Evolutionary conservation across 331 rosid genomes (phyloP), one percentile per base, ranked within the genome.

Genomic region (Rhamnella rubrinervis): DNA sequence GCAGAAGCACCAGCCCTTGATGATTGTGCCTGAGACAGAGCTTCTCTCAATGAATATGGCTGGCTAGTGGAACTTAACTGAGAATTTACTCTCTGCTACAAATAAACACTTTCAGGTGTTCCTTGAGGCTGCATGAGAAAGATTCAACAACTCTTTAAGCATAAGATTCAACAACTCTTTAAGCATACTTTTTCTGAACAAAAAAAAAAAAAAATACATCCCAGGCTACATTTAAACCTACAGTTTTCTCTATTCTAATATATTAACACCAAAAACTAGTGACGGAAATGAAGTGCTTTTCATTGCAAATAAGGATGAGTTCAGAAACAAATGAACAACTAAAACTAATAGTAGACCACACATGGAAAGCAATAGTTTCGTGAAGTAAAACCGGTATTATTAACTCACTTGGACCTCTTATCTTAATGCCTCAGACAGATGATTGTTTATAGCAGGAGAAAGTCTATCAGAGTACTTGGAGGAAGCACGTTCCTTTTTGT

Each of bases 41-140:
- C 98, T 84, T 93, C 98, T 85, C 98, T 88, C 80, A 93, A 85
- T 77, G 98, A 91, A 81, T 93, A 93, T 49, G 98, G 98, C 98
- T 23, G 23, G 23, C 23, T 23, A 23, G 23, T 0, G 23, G 23
- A 23, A 23, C 23, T 23, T 23, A 23, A 23, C 23, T 23, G 23
- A 23, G 23, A 23, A 23, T 23, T 23, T 23, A 23, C 23, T 23
- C 23, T 23, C 23, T 23, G 23, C 23, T 1, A 93, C 44, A 87
- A 78, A 75, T 90, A 81, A 47, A 97, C 91, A 75, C 87, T 91
- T 75, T 93, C 98, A 41, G 97, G 97, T 49, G 96, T 93, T 72
- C 98, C 97, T 78, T 93, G 97, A 73, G 97, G 96, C 96, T 91
- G 89, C 85, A 81, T 67, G 25, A 70, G 61, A 75, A 73, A 81